phyloP scores from a whole-genome alignment of 139 green algal genomes.

The Haematococcus sp. region DNA sequence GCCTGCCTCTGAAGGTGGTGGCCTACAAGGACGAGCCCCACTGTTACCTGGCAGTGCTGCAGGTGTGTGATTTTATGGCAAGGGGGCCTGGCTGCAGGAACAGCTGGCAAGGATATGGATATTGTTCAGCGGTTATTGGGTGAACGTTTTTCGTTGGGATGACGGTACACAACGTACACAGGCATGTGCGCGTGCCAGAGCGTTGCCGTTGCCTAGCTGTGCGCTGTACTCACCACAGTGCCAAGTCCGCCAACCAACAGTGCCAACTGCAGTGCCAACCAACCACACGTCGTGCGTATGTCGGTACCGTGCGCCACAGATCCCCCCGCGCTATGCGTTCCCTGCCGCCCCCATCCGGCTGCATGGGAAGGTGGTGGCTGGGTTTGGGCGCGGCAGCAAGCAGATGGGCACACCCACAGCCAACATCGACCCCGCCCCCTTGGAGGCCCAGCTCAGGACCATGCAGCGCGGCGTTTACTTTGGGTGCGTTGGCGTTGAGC shows the following conservation, averaged over 20 bases:
- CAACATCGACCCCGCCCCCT: constrained; percentile 68
- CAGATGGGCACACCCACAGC: constrained; percentile 89
- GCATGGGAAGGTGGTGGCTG: constrained; percentile 55
- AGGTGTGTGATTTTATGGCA: constrained; percentile 18
- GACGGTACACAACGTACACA: too few relatives aligned
- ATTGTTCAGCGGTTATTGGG: too few relatives aligned
- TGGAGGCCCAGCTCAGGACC: constrained; percentile 48
- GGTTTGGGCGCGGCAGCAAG: constrained; percentile 85
- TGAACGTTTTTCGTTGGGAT: too few relatives aligned
- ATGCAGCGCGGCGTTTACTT: constrained; percentile 88
- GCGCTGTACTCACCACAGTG: too few relatives aligned
- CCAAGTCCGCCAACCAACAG: too few relatives aligned
- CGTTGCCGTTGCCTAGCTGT: too few relatives aligned
- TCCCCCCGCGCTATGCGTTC: constrained; percentile 34
- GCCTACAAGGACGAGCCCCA: constrained; percentile 46
- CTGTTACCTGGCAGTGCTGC: constrained; percentile 53
- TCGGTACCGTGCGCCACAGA: constrained; percentile 19
- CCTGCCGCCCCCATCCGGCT: constrained; percentile 30
- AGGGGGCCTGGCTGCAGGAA: too few relatives aligned
- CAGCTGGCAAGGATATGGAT: too few relatives aligned
- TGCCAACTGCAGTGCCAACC: too few relatives aligned
- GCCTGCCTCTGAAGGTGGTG: constrained; percentile 52
- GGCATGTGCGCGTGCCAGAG: too few relatives aligned
- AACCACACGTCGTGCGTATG: background rate
- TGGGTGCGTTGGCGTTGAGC: constrained; percentile 52